Conservation (phyloP, 371 early-diverging fungal genomes). For the Coemansia sp. region DNA sequence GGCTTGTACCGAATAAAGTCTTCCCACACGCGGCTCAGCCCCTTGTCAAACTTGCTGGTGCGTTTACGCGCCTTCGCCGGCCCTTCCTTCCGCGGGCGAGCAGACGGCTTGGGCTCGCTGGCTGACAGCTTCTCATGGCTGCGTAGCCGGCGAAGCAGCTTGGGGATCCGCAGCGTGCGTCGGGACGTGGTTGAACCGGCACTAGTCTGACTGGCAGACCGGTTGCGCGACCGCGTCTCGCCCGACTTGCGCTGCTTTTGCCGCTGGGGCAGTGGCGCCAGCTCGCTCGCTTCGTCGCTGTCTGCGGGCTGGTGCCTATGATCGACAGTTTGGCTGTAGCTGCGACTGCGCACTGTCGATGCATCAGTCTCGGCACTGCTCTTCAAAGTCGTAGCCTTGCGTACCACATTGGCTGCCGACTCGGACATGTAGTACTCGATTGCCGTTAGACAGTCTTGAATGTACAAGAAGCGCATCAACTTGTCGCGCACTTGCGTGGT, state of each 20-base stretch:
- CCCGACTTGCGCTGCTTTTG: too few relatives aligned
- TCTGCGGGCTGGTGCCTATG: background rate
- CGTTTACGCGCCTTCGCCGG: background rate
- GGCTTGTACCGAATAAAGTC: conserved; percentile 49
- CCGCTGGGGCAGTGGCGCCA: background rate
- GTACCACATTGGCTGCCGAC: conserved; percentile 51
- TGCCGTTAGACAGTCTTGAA: conserved; percentile 50
- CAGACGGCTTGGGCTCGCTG: background rate
- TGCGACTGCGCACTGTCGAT: conserved; percentile 1
- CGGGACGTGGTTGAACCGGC: conserved; percentile 23
- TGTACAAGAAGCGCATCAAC: conserved; percentile 51
- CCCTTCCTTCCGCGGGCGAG: background rate
- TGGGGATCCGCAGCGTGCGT: conserved; percentile 29
- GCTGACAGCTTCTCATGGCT: conserved; percentile 25
- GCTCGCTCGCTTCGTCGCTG: background rate
- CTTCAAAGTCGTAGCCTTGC: conserved; percentile 29
- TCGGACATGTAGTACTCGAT: conserved; percentile 53
- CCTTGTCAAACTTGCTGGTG: conserved; percentile 46
- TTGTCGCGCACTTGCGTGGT: conserved; percentile 51
- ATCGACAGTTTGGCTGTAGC: background rate
- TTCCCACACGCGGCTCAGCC: conserved; percentile 43
- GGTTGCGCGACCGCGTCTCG: conserved; percentile 1
- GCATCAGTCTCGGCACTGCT: background rate
- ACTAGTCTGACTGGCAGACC: conserved; percentile 25
- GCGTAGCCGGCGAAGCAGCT: conserved; percentile 30